phyloP scores from a whole-genome alignment of 306 rosid genomes.

The Prunus campanulata region DNA sequence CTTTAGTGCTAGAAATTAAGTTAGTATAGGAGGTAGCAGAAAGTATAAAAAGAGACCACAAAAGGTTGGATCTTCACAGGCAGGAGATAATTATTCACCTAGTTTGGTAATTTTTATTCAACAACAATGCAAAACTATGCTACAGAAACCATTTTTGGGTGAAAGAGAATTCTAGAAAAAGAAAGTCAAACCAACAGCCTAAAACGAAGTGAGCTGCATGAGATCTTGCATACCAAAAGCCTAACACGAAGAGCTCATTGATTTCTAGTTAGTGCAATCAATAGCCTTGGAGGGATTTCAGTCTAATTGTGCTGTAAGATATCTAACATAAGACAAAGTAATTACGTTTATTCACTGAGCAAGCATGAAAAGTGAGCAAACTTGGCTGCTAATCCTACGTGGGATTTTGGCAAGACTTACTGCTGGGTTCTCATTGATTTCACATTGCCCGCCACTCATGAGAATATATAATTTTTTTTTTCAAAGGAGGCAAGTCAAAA shows the following conservation, averaged over 20 bases:
- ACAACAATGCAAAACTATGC: not conserved
- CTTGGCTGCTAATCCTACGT: not conserved
- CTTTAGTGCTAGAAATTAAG: not conserved
- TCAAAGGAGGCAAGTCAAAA: not conserved
- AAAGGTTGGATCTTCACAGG: not conserved
- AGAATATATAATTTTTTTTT: not conserved
- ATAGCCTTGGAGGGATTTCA: not conserved
- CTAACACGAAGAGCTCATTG: not conserved
- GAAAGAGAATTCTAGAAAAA: not conserved
- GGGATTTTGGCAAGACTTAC: not conserved
- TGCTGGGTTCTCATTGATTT: not conserved
- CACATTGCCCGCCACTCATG: not conserved
- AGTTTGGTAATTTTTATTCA: not conserved
- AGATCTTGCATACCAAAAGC: not conserved
- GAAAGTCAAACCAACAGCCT: not conserved
- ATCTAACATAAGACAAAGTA: not conserved
- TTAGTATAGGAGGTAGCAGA: not conserved
- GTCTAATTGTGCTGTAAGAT: not conserved
- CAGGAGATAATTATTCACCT: not conserved
- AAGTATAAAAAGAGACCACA: not conserved
- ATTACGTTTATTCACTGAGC: not conserved
- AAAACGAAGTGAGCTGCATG: not conserved
- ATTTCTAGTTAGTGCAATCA: constrained; percentile 1
- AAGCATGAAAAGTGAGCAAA: not conserved
- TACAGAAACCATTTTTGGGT: not conserved